Conservation (phyloP, 2,329 filamentous ascomycete genomes). For the Myriangium duriaei region DNA sequence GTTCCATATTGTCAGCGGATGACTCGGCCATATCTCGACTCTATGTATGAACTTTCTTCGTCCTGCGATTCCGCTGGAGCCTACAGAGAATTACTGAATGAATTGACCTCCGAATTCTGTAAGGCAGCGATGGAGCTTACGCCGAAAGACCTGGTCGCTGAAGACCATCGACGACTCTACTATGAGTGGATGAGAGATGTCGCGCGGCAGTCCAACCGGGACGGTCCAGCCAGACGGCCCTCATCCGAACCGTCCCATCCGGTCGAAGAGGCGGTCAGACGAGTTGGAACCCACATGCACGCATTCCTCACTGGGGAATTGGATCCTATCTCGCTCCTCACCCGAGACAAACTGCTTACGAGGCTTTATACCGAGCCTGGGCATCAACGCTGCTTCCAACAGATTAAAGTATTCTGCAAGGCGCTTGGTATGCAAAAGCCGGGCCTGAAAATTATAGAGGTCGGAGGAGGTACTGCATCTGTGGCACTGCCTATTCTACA, state of each 20-base stretch:
- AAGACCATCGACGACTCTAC: not conserved
- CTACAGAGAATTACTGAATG: not conserved
- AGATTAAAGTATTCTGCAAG: slow-evolving; percentile 13
- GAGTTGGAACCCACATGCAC: not conserved
- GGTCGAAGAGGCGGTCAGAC: not conserved
- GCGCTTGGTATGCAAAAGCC: slow-evolving; percentile 31
- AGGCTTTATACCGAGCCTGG: not conserved
- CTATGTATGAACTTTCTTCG: not conserved
- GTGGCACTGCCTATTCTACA: slow-evolving; percentile 27
- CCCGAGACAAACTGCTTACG: not conserved
- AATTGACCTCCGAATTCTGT: not conserved
- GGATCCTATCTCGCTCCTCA: not conserved
- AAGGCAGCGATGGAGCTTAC: not conserved
- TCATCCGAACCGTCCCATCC: not conserved
- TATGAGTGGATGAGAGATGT: not conserved
- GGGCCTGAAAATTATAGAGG: slow-evolving; percentile 32
- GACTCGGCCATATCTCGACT: not conserved
- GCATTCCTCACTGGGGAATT: not conserved
- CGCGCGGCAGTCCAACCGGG: too few relatives aligned
- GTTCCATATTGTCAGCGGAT: not conserved
- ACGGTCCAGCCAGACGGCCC: too few relatives aligned
- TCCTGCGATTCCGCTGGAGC: not conserved
- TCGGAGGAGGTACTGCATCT: slow-evolving; percentile 34
- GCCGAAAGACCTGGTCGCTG: not conserved
- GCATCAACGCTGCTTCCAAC: not conserved